Percentiles rank a stretch among this genome's conserved stretches.
Conservation (phyloP, 441 rosid genomes). For the Eruca vesicaria region DNA sequence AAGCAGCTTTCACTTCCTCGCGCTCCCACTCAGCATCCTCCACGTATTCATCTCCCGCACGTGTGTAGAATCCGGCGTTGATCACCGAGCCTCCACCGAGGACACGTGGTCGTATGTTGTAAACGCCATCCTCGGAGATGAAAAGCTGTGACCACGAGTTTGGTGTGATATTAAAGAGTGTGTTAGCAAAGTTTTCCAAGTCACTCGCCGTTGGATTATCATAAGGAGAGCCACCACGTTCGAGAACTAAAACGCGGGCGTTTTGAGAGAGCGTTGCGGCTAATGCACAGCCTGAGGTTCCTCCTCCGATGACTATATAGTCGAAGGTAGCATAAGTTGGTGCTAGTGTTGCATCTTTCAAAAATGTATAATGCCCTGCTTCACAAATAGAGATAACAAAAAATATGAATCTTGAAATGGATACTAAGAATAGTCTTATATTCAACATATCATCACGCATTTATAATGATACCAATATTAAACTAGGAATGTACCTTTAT, state of each 20-base stretch:
- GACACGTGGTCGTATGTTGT: slow-evolving; percentile 43
- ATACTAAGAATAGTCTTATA: not conserved
- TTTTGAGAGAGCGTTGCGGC: slow-evolving; percentile 47
- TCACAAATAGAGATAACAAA: not conserved
- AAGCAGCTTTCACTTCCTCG: slow-evolving; percentile 35
- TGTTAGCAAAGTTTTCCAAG: slow-evolving; percentile 27
- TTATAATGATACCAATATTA: not conserved
- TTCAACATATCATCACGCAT: not conserved
- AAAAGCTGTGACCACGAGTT: slow-evolving; percentile 43
- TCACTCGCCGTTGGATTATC: slow-evolving; percentile 33
- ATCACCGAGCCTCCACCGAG: slow-evolving; percentile 50
- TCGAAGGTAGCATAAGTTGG: slow-evolving; percentile 33
- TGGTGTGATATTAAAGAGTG: slow-evolving; percentile 25
- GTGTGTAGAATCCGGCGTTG: slow-evolving; percentile 50
- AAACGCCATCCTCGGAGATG: slow-evolving; percentile 50
- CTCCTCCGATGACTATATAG: slow-evolving; percentile 54
- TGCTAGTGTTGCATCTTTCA: slow-evolving; percentile 41
- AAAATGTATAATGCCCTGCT: slow-evolving; percentile 35
- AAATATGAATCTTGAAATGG: not conserved
- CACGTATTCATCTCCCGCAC: slow-evolving; percentile 31
- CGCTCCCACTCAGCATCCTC: slow-evolving; percentile 31
- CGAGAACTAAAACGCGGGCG: slow-evolving; percentile 42
- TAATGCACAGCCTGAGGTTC: slow-evolving; percentile 50
- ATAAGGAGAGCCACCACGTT: slow-evolving; percentile 50
- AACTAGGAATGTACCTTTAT: slow-evolving; percentile 34